Conservation (phyloP, 129 eudicot genomes). For the Helichrysum umbraculigerum region DNA sequence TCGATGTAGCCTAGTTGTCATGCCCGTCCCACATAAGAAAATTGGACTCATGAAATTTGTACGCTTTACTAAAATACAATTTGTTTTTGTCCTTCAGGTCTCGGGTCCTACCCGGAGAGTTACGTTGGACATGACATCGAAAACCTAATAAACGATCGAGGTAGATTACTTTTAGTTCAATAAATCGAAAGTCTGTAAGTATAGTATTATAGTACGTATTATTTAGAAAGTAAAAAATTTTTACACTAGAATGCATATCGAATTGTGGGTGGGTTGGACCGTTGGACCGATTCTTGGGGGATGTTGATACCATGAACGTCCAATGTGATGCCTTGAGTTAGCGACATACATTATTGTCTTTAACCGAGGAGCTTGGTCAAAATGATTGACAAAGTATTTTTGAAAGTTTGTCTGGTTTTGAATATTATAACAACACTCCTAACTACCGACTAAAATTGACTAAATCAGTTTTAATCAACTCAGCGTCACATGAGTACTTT, state of each 20-base stretch:
- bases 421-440: too few species aligned
- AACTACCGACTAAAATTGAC: too few species aligned
- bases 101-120: constrained; percentile 9
- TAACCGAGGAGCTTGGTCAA: not conserved
- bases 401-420: too few species aligned
- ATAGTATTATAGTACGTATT: too few species aligned
- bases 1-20: constrained; percentile 12
- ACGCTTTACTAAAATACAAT: not conserved
- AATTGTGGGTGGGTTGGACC: constrained; percentile 25
- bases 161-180: too few species aligned
- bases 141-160: too few species aligned
- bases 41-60: not conserved
- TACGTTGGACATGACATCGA: not conserved
- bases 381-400: too few species aligned
- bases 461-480: too few species aligned
- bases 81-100: not conserved
- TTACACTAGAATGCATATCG: not conserved
- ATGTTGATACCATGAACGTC: not conserved
- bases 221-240: too few species aligned
- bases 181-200: too few species aligned
- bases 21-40: constrained; percentile 13
- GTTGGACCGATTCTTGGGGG: constrained; percentile 19
- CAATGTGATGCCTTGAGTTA: constrained; percentile 9
- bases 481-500: too few species aligned
- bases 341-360: constrained; percentile 3